Evolutionary conservation across 495 filamentous ascomycete species (phyloP).

Genomic region (Lophiostoma macrostomum): DNA sequence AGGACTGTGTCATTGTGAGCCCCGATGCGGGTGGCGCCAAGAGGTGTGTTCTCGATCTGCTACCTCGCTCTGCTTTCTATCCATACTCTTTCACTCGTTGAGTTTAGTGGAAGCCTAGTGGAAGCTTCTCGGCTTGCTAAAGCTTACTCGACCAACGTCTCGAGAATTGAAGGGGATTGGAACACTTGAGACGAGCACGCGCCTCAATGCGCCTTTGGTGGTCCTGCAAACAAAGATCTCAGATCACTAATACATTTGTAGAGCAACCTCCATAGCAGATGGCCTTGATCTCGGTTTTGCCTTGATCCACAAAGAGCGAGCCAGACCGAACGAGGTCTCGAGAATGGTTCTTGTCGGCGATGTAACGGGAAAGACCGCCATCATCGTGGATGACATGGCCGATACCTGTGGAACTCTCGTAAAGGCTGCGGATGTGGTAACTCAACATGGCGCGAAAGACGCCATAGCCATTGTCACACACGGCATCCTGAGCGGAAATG

Average conservation of each 20-base stretch:
- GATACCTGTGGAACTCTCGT: slow-evolving; percentile 94
- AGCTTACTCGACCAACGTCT: too few species aligned
- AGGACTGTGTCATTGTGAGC: slow-evolving; percentile 90
- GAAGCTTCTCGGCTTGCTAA: too few species aligned
- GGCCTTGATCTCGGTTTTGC: slow-evolving; percentile 91
- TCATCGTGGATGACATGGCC: slow-evolving; percentile 72
- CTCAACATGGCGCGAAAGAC: slow-evolving; percentile 80
- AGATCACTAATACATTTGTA: slow-evolving; percentile 35
- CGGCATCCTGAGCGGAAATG: slow-evolving; percentile 88
- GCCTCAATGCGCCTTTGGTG: too few species aligned
- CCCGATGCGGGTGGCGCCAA: slow-evolving; percentile 97
- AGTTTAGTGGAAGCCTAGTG: too few species aligned
- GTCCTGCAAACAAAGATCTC: too few species aligned
- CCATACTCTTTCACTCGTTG: background rate
- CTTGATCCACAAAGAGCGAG: slow-evolving; percentile 98
- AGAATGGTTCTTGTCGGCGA: slow-evolving; percentile 83
- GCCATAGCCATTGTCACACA: slow-evolving; percentile 95
- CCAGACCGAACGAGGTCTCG: slow-evolving; percentile 90
- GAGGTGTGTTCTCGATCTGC: slow-evolving; percentile 67
- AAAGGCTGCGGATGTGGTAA: slow-evolving; percentile 89
- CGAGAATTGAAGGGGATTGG: too few species aligned
- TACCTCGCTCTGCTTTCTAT: background rate
- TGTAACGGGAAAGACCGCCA: slow-evolving; percentile 60
- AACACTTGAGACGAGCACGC: too few species aligned
- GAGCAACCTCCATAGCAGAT: slow-evolving; percentile 95